Base-by-base conservation (phyloP, 2,329 filamentous ascomycete species). In the Chaetomium globosum region DNA sequence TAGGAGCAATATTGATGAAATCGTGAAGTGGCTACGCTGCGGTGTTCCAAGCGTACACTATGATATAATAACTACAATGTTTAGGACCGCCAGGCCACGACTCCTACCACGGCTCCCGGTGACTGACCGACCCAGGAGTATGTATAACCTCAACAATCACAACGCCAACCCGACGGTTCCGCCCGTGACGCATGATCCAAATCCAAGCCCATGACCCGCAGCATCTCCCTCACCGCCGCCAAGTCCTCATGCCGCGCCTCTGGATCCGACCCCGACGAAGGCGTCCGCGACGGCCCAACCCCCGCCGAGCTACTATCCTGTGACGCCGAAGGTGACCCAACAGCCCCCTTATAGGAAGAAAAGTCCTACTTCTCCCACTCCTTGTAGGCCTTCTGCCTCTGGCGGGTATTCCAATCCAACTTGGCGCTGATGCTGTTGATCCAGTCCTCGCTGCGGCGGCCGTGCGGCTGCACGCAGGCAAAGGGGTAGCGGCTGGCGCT, bases 401-500 rank as follows among this genome's bases (percentile, higher is more conserved):
- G 88, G 68, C 90, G 78, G 69, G 88, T 91, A 73, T 93, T 94
- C 90, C 90, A 94, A 36, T 90, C 89, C 72, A 94, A 77, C 75
- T 92, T 93, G 51, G 87, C 84, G 68, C 87, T 89, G 65, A 94
- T 93, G 71, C 89, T 92, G 66, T 92, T 91, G 30, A 93, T 86
- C 90, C 90, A 93, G 74, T 93, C 90, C 78, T 92, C 90, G 71
- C 86, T 88, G 65, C 87, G 81, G 36, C 88, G 78, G 2, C 89
- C 89, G 64, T 88, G 82, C 0, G 88, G 85, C 77, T 92, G 83
- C 12, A 94, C 90, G 63, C 85, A 88, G 0, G 91, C 90, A 76
- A 94, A 95, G 0, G 91, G 91, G 73, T 90, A 94, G 49, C 91
- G 80, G 70, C 88, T 91, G 2, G 91, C 91, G 70, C 89, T 92